These are phyloP conservation scores for Wickerhamiella sorbophila DNA, from an alignment of 805 yeast genomes.

Conservation along the genomic window DNA sequence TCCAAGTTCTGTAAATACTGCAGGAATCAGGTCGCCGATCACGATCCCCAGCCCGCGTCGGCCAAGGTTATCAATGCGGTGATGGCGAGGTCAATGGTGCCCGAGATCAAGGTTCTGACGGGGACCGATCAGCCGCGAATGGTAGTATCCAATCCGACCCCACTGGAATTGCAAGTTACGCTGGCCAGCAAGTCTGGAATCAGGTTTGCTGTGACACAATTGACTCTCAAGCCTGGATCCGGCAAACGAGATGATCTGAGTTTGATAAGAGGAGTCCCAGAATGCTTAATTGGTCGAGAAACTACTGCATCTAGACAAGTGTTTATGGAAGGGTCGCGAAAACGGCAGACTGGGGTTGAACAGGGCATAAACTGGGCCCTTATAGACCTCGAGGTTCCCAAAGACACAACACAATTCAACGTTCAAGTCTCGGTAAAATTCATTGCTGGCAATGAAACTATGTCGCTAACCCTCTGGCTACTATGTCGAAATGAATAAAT, in stretches of 20 bases:
- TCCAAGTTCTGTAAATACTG: slow-evolving; percentile 23
- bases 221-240: slow-evolving; percentile 16
- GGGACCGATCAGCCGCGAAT: slow-evolving; percentile 4
- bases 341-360: slow-evolving; percentile 3
- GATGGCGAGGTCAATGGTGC: slow-evolving; percentile 20
- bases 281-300: slow-evolving; percentile 16
- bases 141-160: slow-evolving; percentile 16
- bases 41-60: slow-evolving; percentile 16
- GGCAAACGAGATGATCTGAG: slow-evolving; percentile 17
- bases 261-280: slow-evolving; percentile 18
- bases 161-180: slow-evolving; percentile 5
- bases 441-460: background rate
- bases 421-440: background rate
- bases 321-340: slow-evolving; percentile 17
- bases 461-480: background rate
- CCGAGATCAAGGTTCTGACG: slow-evolving; percentile 10
- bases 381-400: slow-evolving; percentile 4
- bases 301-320: slow-evolving; percentile 19
- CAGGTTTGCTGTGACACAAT: slow-evolving; percentile 7
- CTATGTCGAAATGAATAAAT: background rate
- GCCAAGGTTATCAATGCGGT: slow-evolving; percentile 13
- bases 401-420: background rate
- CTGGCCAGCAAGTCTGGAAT: slow-evolving; percentile 10
- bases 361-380: slow-evolving; percentile 22
- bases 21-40: slow-evolving; percentile 22